Percentiles rank a stretch among this genome's conserved stretches.
Conservation (phyloP, 2,329 filamentous ascomycete genomes). For the Ophiocordyceps camponoti-leonardi region DNA sequence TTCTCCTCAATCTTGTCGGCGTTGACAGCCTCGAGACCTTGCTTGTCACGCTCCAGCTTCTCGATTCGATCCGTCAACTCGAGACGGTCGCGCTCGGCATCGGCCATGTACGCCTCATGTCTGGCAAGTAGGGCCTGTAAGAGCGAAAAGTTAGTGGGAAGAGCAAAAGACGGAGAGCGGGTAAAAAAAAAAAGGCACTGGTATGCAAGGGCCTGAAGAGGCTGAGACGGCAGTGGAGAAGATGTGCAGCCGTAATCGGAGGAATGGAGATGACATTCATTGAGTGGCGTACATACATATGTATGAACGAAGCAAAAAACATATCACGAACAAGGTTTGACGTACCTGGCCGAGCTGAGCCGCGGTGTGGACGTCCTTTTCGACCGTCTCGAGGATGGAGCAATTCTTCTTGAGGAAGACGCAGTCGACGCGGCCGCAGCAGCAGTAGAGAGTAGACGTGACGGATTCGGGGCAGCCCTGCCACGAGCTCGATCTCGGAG, state of each 20-base stretch:
- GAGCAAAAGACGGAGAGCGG: neutral
- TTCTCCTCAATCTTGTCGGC: conserved; percentile 70
- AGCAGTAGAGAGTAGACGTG: conserved; percentile 43
- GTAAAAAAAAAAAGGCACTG: neutral
- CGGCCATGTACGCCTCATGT: conserved; percentile 87
- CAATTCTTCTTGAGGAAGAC: conserved; percentile 68
- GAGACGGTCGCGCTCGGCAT: conserved; percentile 71
- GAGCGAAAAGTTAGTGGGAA: conserved; percentile 32
- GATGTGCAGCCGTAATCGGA: neutral
- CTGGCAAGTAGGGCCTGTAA: conserved; percentile 76
- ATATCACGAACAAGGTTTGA: neutral
- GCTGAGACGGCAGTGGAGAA: neutral
- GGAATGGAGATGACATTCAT: neutral
- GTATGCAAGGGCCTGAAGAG: neutral
- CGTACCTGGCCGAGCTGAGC: conserved; percentile 85
- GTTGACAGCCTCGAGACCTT: conserved; percentile 59
- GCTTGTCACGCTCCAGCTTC: conserved; percentile 58
- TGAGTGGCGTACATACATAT: neutral
- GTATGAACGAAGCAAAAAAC: neutral
- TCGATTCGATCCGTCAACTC: conserved; percentile 59
- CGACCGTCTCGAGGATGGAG: conserved; percentile 59
- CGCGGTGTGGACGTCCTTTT: conserved; percentile 74
- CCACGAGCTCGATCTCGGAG: conserved; percentile 5
- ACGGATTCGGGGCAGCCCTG: conserved; percentile 8
- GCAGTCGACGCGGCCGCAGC: conserved; percentile 70